A percentile compares a stretch with the other conserved stretches of the same genome.
These are phyloP conservation scores for Apiotrichum laibachii DNA, from an alignment of 1,284 basidiomycete genomes.

Conservation along the genomic window DNA sequence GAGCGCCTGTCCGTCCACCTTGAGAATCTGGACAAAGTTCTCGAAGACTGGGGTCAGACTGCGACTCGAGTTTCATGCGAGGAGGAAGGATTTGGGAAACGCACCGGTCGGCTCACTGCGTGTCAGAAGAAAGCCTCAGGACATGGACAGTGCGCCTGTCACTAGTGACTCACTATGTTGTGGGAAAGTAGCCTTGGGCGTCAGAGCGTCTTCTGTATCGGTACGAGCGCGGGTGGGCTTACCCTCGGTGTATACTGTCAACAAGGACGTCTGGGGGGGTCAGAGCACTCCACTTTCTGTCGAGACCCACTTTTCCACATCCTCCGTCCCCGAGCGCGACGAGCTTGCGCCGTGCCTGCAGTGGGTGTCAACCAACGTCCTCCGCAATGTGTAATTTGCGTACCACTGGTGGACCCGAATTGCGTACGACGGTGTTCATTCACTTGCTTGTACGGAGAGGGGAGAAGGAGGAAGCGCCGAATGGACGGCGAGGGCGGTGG, in stretches of 20 bases:
- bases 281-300: slow-evolving; percentile 4
- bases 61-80: not conserved
- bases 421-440: too few relatives aligned
- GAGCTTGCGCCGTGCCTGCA: slow-evolving; percentile 54
- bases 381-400: not conserved
- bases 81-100: slow-evolving; percentile 15
- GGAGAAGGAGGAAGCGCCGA: not conserved
- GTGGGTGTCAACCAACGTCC: not conserved
- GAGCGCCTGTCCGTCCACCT: slow-evolving; percentile 75
- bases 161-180: slow-evolving; percentile 33
- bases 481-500: too few relatives aligned
- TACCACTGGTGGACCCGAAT: not conserved
- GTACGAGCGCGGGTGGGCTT: slow-evolving; percentile 16
- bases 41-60: slow-evolving; percentile 61
- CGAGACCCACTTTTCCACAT: slow-evolving; percentile 61
- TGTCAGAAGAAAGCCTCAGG: not conserved
- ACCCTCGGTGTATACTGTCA: slow-evolving; percentile 52
- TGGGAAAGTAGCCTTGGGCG: slow-evolving; percentile 43
- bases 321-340: slow-evolving; percentile 91
- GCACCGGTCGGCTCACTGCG: slow-evolving; percentile 72
- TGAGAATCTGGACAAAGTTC: slow-evolving; percentile 83
- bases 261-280: slow-evolving; percentile 65
- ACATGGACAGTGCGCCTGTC: not conserved
- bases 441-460: not conserved
- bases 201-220: not conserved